Conservation (phyloP, 495 filamentous ascomycete species). For the Lentithecium fluviatile region DNA sequence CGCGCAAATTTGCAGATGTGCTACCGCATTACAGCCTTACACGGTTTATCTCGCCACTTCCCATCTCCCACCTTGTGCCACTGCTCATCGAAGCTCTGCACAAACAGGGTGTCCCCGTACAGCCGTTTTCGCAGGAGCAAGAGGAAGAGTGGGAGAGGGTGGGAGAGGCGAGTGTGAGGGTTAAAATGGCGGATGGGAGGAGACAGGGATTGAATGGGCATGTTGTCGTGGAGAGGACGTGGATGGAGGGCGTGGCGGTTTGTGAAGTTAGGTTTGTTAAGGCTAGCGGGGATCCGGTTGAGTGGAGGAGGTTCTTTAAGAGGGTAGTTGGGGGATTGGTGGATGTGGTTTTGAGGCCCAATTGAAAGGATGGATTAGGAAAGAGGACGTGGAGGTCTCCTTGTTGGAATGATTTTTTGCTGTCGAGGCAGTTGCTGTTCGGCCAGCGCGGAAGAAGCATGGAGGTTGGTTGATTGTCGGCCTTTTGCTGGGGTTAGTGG, state of each 20-base stretch:
- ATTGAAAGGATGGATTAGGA: background rate
- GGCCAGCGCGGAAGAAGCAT: too few relatives aligned
- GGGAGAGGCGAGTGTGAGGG: constrained; percentile 57
- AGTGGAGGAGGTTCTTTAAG: constrained; percentile 98
- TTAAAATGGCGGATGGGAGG: constrained; percentile 75
- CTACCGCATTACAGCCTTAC: constrained; percentile 77
- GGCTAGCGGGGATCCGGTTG: constrained; percentile 89
- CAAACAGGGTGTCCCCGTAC: constrained; percentile 74
- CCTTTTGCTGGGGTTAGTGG: too few relatives aligned
- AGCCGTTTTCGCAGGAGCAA: constrained; percentile 46
- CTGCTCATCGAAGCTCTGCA: constrained; percentile 79
- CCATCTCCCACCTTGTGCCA: constrained; percentile 73
- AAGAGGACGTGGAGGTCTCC: background rate
- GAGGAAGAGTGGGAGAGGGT: constrained; percentile 37
- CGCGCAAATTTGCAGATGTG: constrained; percentile 84
- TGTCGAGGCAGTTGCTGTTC: too few relatives aligned
- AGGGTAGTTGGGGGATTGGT: constrained; percentile 79
- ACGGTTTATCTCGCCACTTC: constrained; percentile 84
- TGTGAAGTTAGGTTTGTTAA: constrained; percentile 92
- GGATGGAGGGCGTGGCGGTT: constrained; percentile 49
- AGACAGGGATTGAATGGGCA: constrained; percentile 80
- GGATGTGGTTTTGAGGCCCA: constrained; percentile 62
- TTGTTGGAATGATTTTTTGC: background rate
- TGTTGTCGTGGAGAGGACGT: constrained; percentile 71
- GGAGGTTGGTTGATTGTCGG: too few relatives aligned